phyloP scores from a whole-genome alignment of 805 yeast species.

The Wickerhamiella slavikovae region DNA sequence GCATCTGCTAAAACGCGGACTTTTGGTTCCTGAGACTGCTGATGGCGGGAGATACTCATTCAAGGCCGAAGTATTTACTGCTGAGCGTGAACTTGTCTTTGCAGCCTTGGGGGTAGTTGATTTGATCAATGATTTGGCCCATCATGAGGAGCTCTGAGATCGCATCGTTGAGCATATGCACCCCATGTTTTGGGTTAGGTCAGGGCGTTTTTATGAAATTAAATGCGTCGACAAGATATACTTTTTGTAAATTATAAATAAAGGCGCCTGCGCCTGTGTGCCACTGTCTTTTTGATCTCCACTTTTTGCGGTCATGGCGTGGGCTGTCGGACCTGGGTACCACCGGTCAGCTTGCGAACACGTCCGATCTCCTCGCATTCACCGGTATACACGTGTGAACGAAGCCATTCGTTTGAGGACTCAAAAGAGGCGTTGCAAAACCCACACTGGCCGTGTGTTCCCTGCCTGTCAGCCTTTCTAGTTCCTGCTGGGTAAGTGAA shows the following conservation, averaged over 20 bases:
- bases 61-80: constrained; percentile 11
- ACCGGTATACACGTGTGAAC: constrained; percentile 38
- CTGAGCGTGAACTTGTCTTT: constrained; percentile 8
- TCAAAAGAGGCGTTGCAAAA: constrained; percentile 48
- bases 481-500: constrained; percentile 58
- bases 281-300: too few species aligned
- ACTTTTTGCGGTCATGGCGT: too few species aligned
- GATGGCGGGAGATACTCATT: constrained; percentile 14
- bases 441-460: constrained; percentile 55
- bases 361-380: constrained; percentile 8
- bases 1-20: constrained; percentile 7
- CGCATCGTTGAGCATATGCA: too few species aligned
- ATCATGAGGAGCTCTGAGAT: too few species aligned
- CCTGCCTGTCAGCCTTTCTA: constrained; percentile 48
- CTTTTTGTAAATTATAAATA: too few species aligned
- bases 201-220: too few species aligned
- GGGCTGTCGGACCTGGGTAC: too few species aligned
- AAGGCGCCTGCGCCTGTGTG: too few species aligned
- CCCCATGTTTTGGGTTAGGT: too few species aligned
- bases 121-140: background rate
- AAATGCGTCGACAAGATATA: too few species aligned
- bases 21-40: constrained; percentile 14
- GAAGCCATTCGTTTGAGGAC: constrained; percentile 65
- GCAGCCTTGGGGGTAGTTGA: constrained; percentile 11
- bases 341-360: too few species aligned